phyloP scores from a whole-genome alignment of 331 rosid species.

The Prunus yedoensis region DNA sequence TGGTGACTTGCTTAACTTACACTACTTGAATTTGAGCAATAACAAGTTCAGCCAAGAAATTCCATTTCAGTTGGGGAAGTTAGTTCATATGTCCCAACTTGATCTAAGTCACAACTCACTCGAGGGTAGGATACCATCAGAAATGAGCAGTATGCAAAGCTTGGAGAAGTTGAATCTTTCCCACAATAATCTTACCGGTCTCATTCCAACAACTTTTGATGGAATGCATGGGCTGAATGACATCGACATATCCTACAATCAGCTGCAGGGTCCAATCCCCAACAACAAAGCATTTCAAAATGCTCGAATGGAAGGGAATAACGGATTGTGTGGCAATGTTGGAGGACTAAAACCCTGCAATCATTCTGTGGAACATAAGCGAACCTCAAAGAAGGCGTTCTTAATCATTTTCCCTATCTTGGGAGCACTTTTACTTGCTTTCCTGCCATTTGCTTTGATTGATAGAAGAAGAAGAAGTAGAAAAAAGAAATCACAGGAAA shows the following conservation, averaged over 20 bases:
- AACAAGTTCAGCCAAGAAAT: slow-evolving; percentile 31
- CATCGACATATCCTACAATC: slow-evolving; percentile 33
- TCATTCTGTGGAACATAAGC: not conserved
- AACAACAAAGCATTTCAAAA: slow-evolving; percentile 5
- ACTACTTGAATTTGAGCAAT: slow-evolving; percentile 34
- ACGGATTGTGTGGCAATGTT: slow-evolving; percentile 32
- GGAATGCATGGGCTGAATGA: slow-evolving; percentile 1
- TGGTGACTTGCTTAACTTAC: not conserved
- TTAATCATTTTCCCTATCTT: not conserved
- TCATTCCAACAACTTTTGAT: slow-evolving; percentile 27
- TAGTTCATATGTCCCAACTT: slow-evolving; percentile 19
- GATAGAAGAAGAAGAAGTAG: not conserved
- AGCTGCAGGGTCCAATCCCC: slow-evolving; percentile 31
- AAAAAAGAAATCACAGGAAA: not conserved
- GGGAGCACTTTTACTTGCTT: not conserved
- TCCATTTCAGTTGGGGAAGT: slow-evolving; percentile 19
- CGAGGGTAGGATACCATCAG: slow-evolving; percentile 24
- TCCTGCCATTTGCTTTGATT: not conserved
- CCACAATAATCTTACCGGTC: slow-evolving; percentile 42
- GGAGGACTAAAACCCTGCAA: slow-evolving; percentile 23
- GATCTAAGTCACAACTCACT: slow-evolving; percentile 29
- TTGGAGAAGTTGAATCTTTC: slow-evolving; percentile 38
- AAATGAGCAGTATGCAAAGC: slow-evolving; percentile 10
- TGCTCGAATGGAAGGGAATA: slow-evolving; percentile 24
- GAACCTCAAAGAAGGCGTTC: not conserved